Base-by-base conservation (phyloP, 2,329 filamentous ascomycete species). In the Aspergillus ustus region DNA sequence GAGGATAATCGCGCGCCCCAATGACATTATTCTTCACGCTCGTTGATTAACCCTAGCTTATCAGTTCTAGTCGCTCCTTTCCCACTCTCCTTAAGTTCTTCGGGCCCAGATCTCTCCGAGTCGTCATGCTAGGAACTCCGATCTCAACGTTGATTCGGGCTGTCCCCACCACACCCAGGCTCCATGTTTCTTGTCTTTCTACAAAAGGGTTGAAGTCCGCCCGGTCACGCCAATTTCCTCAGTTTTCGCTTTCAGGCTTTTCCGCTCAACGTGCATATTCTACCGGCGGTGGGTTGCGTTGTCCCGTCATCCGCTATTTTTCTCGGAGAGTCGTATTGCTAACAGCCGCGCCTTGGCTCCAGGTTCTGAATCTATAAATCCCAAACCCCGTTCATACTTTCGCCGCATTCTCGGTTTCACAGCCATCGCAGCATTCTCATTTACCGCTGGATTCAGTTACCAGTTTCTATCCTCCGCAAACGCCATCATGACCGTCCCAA, bases 361-460 rank as follows among this genome's bases (percentile, higher is more conserved):
- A 58, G 54, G 31, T 28, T 20, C 43, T 49, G 7, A 54, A 37
- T 20, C 50, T 57, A 19, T 44, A 28, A 28, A 52, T 63, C 59
- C 34, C 63, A 67, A 70, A 55, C 66, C 69, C 13, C 68, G 65
- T 34, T 76, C 74, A 17, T 69, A 73, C 22, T 49, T 79, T 45
- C 71, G 73, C 46, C 75, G 76, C 52, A 63, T 74, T 56, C 54
- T 75, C 20, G 76, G 77, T 52, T 78, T 78, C 64, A 69, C 73
- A 7, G 68, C 70, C 4, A 72, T 79, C 56, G 75, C 75, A 4
- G 51, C 73, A 37, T 31, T 77, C 57, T 70, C 76, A 22, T 78
- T 76, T 59, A 52, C 69, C 31, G 60, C 71, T 34, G 77, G 77
- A 22, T 53, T 73, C 22, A 51, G 64, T 6, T 72, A 72, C 59